Evolutionary conservation across 805 yeast species (phyloP).

Genomic region (Ogataea salicorniae): DNA sequence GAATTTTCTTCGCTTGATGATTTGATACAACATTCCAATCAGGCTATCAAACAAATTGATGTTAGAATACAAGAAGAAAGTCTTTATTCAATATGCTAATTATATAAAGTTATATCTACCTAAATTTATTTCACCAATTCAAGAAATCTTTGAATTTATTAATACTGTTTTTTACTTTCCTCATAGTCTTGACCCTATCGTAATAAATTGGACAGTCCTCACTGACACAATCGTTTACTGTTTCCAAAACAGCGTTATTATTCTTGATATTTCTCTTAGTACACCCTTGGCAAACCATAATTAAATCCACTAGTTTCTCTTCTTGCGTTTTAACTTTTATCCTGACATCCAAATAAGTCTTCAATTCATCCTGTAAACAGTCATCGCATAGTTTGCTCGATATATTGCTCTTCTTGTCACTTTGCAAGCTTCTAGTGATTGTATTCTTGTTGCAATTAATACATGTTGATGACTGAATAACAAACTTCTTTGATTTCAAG

Average conservation of each 20-base stretch:
- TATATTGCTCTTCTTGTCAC: background rate
- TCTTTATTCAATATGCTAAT: slow-evolving; percentile 16
- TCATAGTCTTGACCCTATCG: slow-evolving; percentile 40
- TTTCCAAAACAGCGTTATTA: slow-evolving; percentile 22
- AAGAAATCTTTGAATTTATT: slow-evolving; percentile 12
- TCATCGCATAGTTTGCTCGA: slow-evolving; percentile 28
- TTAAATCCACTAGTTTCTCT: slow-evolving; percentile 23
- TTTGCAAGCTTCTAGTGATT: too few relatives aligned
- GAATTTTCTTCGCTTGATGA: slow-evolving; percentile 25
- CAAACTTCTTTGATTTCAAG: slow-evolving; percentile 10
- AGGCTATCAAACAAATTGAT: slow-evolving; percentile 27
- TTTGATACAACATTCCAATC: slow-evolving; percentile 29
- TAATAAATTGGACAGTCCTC: slow-evolving; percentile 63
- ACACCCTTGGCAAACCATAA: slow-evolving; percentile 35
- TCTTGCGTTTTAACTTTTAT: slow-evolving; percentile 25
- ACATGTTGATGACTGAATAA: slow-evolving; percentile 27
- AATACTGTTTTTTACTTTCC: slow-evolving; percentile 16
- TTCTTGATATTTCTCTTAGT: slow-evolving; percentile 17
- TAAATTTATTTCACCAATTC: slow-evolving; percentile 17
- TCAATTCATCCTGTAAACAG: slow-evolving; percentile 33
- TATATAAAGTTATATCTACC: too few relatives aligned
- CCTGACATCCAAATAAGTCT: slow-evolving; percentile 30
- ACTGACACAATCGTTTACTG: slow-evolving; percentile 44
- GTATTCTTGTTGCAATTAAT: slow-evolving; percentile 19
- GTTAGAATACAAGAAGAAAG: slow-evolving; percentile 27